Evolutionary conservation across 2,329 filamentous ascomycete species (phyloP).

Genomic region (Fusarium euwallaceae): DNA sequence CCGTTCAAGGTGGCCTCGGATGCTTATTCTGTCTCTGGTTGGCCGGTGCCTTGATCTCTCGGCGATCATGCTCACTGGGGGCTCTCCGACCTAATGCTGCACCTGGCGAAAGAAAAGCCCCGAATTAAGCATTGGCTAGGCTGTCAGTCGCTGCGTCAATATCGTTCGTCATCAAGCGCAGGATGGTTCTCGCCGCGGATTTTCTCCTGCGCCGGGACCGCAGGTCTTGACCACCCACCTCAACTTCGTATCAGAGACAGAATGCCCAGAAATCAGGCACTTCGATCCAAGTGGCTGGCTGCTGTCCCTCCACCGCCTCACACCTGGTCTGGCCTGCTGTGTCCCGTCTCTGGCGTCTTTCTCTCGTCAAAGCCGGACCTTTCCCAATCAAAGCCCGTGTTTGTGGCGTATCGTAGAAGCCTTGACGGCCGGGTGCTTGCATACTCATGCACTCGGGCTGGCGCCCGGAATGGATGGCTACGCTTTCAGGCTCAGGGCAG

Average conservation of each 20-base stretch:
- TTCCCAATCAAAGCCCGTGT: constrained; percentile 58
- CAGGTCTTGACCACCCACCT: constrained; percentile 18
- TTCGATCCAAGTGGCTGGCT: constrained; percentile 37
- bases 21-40: constrained; percentile 31
- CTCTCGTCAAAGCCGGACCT: constrained; percentile 46
- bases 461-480: constrained; percentile 29
- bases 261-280: constrained; percentile 34
- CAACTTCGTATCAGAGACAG: constrained; percentile 39
- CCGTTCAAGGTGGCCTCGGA: constrained; percentile 31
- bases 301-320: constrained; percentile 33
- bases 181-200: constrained; percentile 18
- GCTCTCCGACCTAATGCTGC: background rate
- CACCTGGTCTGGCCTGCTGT: constrained; percentile 44
- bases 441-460: constrained; percentile 56
- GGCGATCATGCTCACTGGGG: constrained; percentile 28
- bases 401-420: constrained; percentile 63
- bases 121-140: constrained; percentile 20
- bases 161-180: constrained; percentile 13
- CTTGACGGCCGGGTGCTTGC: constrained; percentile 63
- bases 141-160: constrained; percentile 28
- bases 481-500: constrained; percentile 39
- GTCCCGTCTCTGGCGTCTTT: constrained; percentile 44
- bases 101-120: constrained; percentile 22
- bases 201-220: constrained; percentile 13
- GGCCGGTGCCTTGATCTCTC: constrained; percentile 36